Evolutionary conservation across 108 stramenopile species (phyloP), one percentile per base, ranked within the genome.

Genomic region (Seminavis robusta): DNA sequence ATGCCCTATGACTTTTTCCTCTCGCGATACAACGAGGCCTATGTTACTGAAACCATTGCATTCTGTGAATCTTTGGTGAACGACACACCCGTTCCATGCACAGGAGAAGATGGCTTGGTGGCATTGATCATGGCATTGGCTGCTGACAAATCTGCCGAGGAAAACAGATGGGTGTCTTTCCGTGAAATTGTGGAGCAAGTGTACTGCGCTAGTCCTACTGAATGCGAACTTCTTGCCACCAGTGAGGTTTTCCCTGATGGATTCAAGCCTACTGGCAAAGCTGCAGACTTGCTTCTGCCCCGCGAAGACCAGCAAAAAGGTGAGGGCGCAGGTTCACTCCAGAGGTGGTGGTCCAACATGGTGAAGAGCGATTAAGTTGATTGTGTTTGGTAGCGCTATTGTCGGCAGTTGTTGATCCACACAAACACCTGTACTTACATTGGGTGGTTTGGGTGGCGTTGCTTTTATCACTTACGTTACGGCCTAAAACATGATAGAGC

Each of bases 1-100:
- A 90, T 97, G 95, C 96, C 96, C 6, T 97, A 81, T 64, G 95
- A 97, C 67, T 97, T 97, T 69, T 97, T 97, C 80, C 69, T 94
- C 8, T 69, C 69, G 47, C 94, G 96, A 42, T 97, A 97, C 80
- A 94, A 94, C 58, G 96, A 97, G 74, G 94, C 94, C 9, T 94
- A 94, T 46, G 89, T 90, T 7, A 80, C 88, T 36, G 94, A 97
- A 65, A 94, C 94, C 10, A 71, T 91, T 55, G 90, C 90, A 6
- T 97, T 97, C 68, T 92, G 92, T 72, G 77, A 95, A 47, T 92
- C 92, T 41, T 74, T 97, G 4, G 94, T 93, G 28, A 84, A 97
- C 45, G 94, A 95, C 70, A 77, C 71, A 36, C 86, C 94, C 19
- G 89, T 89, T 20, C 95, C 95, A 25, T 95, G 95, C 81, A 94